phyloP scores from a whole-genome alignment of 2,329 filamentous ascomycete species.

The Mycosphaerella sp. region DNA sequence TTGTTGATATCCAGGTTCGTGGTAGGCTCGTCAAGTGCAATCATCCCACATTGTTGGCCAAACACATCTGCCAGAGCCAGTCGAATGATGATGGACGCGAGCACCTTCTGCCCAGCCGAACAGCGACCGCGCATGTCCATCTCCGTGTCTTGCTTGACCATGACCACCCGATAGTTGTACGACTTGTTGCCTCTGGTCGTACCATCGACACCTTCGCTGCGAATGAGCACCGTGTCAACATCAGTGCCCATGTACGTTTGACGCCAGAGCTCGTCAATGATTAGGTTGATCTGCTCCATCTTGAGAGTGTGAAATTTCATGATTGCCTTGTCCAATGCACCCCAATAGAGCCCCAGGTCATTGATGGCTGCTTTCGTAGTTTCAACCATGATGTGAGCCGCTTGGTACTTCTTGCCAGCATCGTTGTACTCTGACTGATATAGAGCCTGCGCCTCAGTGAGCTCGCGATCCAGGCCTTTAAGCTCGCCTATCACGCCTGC shows the following conservation, averaged over 20 bases:
- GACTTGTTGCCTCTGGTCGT: conserved; percentile 65
- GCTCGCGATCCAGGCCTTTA: conserved; percentile 77
- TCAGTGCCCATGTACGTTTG: conserved; percentile 95
- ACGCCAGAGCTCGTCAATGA: conserved; percentile 94
- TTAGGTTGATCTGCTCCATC: conserved; percentile 97
- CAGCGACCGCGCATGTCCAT: conserved; percentile 99
- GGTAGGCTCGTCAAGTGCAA: conserved; percentile 94
- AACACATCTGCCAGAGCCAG: conserved; percentile 95
- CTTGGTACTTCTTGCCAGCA: conserved; percentile 72
- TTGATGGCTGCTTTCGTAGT: conserved; percentile 91
- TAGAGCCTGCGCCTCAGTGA: conserved; percentile 65
- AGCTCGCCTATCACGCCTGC: conserved; percentile 70
- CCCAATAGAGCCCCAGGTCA: conserved; percentile 74
- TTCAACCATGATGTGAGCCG: conserved; percentile 81
- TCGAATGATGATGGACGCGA: conserved; percentile 95
- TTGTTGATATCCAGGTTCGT: conserved; percentile 96
- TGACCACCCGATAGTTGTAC: conserved; percentile 96
- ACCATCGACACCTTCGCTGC: conserved; percentile 69
- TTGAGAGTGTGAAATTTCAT: conserved; percentile 96
- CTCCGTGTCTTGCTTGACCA: conserved; percentile 94
- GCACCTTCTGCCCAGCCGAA: conserved; percentile 91
- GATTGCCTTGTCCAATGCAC: conserved; percentile 88
- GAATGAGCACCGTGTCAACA: conserved; percentile 92
- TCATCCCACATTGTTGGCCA: conserved; percentile 89
- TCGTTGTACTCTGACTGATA: conserved; percentile 85